Evolutionary conservation across 2,329 filamentous ascomycete species (phyloP).

Genomic region (Pestalotiopsis sp.): DNA sequence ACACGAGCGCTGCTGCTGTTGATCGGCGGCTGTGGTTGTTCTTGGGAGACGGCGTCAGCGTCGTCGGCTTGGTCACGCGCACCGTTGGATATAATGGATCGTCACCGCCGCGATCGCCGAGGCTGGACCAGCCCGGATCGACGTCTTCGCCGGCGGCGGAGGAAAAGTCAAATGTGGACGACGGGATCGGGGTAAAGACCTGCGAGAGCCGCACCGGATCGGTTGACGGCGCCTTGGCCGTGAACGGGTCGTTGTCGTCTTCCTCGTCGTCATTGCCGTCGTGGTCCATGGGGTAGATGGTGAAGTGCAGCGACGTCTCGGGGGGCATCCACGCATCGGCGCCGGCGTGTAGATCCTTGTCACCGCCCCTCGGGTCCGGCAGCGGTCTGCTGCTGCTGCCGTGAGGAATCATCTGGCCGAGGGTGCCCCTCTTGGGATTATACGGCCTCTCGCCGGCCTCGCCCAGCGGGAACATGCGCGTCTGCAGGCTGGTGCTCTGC

Average conservation of each 20-base stretch:
- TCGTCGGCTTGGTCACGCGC: slow-evolving; percentile 12
- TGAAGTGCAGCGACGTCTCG: slow-evolving; percentile 17
- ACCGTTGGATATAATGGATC: neutral
- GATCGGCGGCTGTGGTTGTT: neutral
- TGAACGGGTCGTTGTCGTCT: slow-evolving; percentile 27
- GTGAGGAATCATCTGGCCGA: neutral
- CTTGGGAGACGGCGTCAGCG: slow-evolving; percentile 24
- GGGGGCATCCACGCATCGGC: neutral
- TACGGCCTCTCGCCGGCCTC: slow-evolving; percentile 15
- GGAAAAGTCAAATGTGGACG: neutral
- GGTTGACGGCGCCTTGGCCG: slow-evolving; percentile 13
- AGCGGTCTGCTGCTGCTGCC: neutral
- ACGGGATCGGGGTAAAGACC: slow-evolving; percentile 28
- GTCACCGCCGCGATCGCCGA: neutral
- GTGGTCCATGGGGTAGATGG: slow-evolving; percentile 15
- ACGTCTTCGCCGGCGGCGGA: neutral
- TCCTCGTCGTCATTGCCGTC: slow-evolving; percentile 17
- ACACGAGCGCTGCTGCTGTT: neutral
- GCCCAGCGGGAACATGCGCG: neutral
- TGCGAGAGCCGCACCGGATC: slow-evolving; percentile 26
- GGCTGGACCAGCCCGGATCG: neutral
- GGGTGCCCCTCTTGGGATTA: slow-evolving; percentile 12
- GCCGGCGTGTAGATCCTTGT: neutral
- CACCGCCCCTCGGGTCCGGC: too few species aligned
- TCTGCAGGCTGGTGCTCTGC: neutral